phyloP scores from a whole-genome alignment of 495 filamentous ascomycete genomes.

The Penicillium argentinense region DNA sequence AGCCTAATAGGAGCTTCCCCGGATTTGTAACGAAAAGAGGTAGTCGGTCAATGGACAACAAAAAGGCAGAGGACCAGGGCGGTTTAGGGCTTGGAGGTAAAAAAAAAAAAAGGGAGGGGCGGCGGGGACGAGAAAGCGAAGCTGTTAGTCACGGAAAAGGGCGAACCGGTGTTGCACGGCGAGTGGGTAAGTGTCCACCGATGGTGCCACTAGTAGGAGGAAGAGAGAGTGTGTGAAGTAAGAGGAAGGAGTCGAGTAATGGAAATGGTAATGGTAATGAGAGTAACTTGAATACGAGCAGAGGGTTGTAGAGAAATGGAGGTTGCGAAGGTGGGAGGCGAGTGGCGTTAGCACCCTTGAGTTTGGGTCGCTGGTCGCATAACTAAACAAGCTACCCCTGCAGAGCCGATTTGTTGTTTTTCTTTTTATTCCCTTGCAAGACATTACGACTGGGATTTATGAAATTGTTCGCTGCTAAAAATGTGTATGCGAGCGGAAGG shows the following conservation, averaged over 20 bases:
- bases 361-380: too few species aligned
- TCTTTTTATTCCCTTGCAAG: slow-evolving; percentile 10
- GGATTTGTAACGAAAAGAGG: slow-evolving; percentile 31
- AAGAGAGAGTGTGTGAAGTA: too few species aligned
- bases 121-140: slow-evolving; percentile 29
- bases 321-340: neutral
- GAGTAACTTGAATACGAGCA: neutral
- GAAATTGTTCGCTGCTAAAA: too few species aligned
- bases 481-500: slow-evolving; percentile 18
- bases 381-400: slow-evolving; percentile 27
- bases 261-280: neutral
- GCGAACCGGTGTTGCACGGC: slow-evolving; percentile 28
- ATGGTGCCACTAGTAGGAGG: slow-evolving; percentile 3
- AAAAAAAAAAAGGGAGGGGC: slow-evolving; percentile 24
- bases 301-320: neutral
- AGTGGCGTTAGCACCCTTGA: too few species aligned
- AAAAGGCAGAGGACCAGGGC: neutral
- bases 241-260: too few species aligned
- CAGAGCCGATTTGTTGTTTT: slow-evolving; percentile 24
- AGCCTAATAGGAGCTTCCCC: slow-evolving; percentile 31
- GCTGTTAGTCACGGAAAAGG: slow-evolving; percentile 51
- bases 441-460: too few species aligned
- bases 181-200: slow-evolving; percentile 8
- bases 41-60: slow-evolving; percentile 20
- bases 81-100: slow-evolving; percentile 15